Evolutionary conservation across 305 asterid genomes (phyloP).

Genomic region (Salvia sclarea): DNA sequence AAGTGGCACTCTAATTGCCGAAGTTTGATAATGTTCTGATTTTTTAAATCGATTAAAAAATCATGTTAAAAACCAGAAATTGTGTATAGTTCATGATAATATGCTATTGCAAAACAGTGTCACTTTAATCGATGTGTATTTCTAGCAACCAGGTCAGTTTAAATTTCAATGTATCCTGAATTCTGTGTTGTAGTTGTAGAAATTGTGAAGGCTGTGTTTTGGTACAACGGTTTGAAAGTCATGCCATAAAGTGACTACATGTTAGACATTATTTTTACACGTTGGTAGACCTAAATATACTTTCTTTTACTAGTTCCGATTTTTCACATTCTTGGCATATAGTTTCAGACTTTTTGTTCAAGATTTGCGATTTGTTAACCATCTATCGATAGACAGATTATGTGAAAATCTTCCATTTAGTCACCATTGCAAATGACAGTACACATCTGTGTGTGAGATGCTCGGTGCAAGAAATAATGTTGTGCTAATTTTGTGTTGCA

Average conservation of each 20-base stretch:
- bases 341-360: constrained; percentile 1
- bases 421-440: not conserved
- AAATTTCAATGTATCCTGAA: too few relatives aligned
- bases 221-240: too few relatives aligned
- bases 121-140: too few relatives aligned
- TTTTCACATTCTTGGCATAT: not conserved
- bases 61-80: not conserved
- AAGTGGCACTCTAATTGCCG: not conserved
- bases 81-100: not conserved
- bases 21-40: not conserved
- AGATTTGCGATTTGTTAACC: not conserved
- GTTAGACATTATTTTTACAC: not conserved
- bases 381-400: not conserved
- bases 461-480: not conserved
- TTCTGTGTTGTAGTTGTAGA: too few relatives aligned
- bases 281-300: not conserved
- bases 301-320: not conserved
- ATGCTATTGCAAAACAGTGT: not conserved
- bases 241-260: too few relatives aligned
- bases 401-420: not conserved
- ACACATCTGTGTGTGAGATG: not conserved
- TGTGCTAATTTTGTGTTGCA: constrained; percentile 24
- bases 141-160: too few relatives aligned
- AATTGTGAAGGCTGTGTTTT: too few relatives aligned
- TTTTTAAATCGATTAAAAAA: not conserved